Percentiles rank a stretch among this genome's conserved stretches.
Evolutionary conservation across 257 asterid species (phyloP).

Genomic region (Eustoma russellianum): DNA sequence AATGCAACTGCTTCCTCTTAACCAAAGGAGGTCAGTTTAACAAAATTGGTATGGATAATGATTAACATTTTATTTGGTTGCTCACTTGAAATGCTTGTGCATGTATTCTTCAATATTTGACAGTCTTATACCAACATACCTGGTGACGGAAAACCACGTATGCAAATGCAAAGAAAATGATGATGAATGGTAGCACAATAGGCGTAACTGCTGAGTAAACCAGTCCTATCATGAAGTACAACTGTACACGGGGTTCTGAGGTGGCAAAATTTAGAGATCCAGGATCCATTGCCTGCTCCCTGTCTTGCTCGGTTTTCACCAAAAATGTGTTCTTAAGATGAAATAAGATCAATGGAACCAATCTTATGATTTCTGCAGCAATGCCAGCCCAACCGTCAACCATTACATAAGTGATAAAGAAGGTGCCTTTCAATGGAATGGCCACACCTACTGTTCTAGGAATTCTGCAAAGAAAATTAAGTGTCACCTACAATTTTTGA

Average conservation of each 20-base stretch:
- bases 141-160: constrained; percentile 77
- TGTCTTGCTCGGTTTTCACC: constrained; percentile 59
- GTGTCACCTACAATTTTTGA: too few relatives aligned
- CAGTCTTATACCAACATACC: constrained; percentile 26
- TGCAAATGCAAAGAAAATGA: constrained; percentile 68
- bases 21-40: too few relatives aligned
- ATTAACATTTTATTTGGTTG: too few relatives aligned
- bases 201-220: constrained; percentile 72
- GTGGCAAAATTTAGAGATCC: constrained; percentile 40
- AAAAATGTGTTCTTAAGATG: constrained; percentile 63
- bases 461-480: constrained; percentile 38
- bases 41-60: too few relatives aligned
- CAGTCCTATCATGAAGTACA: constrained; percentile 72
- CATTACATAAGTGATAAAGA: constrained; percentile 79
- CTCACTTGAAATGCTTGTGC: too few relatives aligned
- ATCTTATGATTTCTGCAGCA: constrained; percentile 68
- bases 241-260: constrained; percentile 68
- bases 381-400: constrained; percentile 93
- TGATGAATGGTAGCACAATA: constrained; percentile 68
- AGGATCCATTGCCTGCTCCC: constrained; percentile 73
- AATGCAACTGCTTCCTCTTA: too few relatives aligned
- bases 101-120: too few relatives aligned
- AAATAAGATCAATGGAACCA: constrained; percentile 52
- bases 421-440: constrained; percentile 83
- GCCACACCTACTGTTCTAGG: constrained; percentile 71